phyloP scores from a whole-genome alignment of 1,284 basidiomycete species.

The Cutaneotrichosporon cutaneum region DNA sequence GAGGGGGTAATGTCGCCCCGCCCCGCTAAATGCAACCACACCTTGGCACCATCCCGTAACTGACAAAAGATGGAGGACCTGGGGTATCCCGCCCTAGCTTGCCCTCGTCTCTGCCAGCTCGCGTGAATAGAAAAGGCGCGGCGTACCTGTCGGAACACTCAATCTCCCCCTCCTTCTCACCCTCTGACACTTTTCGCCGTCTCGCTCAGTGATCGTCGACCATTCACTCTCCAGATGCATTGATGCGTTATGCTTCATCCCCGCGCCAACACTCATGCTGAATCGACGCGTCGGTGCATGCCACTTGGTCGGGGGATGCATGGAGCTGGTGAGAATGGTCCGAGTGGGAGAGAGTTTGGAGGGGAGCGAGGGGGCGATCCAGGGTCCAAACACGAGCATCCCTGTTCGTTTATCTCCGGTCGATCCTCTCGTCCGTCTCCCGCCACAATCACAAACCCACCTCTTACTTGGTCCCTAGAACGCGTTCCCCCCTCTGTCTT shows the following conservation, averaged over 20 bases:
- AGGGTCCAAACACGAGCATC: background rate
- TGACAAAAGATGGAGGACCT: no score
- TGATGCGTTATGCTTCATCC: background rate
- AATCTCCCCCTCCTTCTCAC: background rate
- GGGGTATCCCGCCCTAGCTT: no score
- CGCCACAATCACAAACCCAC: background rate
- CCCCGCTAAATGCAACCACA: no score
- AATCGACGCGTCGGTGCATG: background rate
- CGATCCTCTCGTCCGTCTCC: background rate
- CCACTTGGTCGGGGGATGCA: no score
- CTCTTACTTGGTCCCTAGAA: conserved; percentile 1
- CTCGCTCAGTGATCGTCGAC: background rate
- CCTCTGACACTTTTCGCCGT: background rate
- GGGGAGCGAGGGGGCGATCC: background rate
- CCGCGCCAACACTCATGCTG: no score
- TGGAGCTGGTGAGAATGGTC: no score
- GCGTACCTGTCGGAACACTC: conserved; percentile 1
- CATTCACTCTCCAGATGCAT: background rate
- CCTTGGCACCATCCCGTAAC: no score
- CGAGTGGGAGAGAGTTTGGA: background rate
- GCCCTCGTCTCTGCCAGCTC: background rate
- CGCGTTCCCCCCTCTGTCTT: background rate
- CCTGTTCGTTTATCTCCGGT: background rate
- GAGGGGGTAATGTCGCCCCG: no score
- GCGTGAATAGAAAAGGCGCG: background rate